Percentiles rank a stretch among this genome's conserved stretches.
phyloP scores from a whole-genome alignment of 225 moss, liverwort and hornwort genomes.

The Marchantia paleacea region DNA sequence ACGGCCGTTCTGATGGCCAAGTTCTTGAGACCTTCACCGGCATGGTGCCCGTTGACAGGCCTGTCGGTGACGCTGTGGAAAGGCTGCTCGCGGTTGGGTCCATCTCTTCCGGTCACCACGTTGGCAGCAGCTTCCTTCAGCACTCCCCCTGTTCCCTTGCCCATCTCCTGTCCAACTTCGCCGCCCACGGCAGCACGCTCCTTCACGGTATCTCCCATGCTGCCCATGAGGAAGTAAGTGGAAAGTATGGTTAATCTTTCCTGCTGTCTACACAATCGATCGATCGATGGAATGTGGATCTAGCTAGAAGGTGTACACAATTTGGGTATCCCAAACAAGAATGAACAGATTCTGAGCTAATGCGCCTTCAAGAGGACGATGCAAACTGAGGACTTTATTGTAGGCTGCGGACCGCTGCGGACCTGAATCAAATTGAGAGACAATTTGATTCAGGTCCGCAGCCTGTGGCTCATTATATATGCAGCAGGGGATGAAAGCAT shows the following conservation, averaged over 20 bases:
- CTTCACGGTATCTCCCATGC: background rate
- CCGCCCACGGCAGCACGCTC: slow-evolving; percentile 6
- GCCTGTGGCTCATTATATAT: background rate
- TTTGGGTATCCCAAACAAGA: too few relatives aligned
- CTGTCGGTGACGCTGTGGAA: background rate
- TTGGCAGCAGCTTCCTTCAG: slow-evolving; percentile 5
- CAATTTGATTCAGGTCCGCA: background rate
- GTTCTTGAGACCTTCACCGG: background rate
- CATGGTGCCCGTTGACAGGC: background rate
- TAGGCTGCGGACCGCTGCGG: too few relatives aligned
- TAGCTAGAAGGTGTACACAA: too few relatives aligned
- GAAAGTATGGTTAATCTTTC: background rate
- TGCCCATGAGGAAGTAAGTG: background rate
- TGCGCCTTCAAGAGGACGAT: background rate
- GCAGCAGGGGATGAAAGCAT: background rate
- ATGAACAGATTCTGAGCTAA: background rate
- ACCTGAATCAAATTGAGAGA: too few relatives aligned
- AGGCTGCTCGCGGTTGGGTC: background rate
- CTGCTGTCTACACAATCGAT: background rate
- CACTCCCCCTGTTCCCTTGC: background rate
- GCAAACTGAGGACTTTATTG: background rate
- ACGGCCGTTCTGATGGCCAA: slow-evolving; percentile 3
- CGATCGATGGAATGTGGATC: too few relatives aligned
- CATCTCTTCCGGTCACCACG: slow-evolving; percentile 1
- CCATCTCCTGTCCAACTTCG: slow-evolving; percentile 3